Evolutionary conservation across 371 early-diverging fungal genomes (phyloP), one percentile per base, ranked within the genome.

Genomic region (Syncephalastrum contaminatum): DNA sequence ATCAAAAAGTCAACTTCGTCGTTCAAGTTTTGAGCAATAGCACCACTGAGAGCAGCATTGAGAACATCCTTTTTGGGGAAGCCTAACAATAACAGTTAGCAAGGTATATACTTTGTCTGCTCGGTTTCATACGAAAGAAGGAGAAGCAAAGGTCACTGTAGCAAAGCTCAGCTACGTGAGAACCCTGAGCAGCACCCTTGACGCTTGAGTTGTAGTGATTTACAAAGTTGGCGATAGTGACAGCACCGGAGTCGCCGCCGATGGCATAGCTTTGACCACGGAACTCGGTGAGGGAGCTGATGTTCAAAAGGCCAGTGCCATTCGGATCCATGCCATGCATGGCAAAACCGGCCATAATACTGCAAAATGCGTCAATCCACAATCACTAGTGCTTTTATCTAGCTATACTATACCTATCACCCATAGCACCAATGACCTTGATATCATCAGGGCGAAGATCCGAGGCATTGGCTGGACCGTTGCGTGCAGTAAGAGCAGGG

Each of bases 1-100:
- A 75, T 61, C 22, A 79, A 50, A 54, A 75, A 79, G 21, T 67
- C 56, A 2, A 75, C 16, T 48, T 78, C 66, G 40, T 59, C 51
- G 3, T 71, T 51, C 41, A 78, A 60, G 41, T 75, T 73, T 27
- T 43, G 51, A 0, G 70, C 71, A 50, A 71, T 46, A 12, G 66
- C 69, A 24, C 75, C 75, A 42, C 68, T 67, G 22, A 70, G 66
- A 16, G 80, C 80, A n/a, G 71, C 74, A 60, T 76, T 74, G n/a
- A 79, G 42, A 1, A 58, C 46, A 21, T 58, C 58, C 22, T 58
- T 51, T 8, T 39, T 39, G 5, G 53, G 53, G 27, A 22, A 43
- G 24, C 55, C 61, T 47, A 47, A n/a, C n/a, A n/a, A n/a, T n/a
- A n/a, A n/a, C n/a, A n/a, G n/a, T n/a, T n/a, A n/a, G n/a, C n/a